Percentiles rank a stretch among this genome's conserved stretches.
Evolutionary conservation across 129 eudicot species (phyloP).

Genomic region (Cynara cardunculus): DNA sequence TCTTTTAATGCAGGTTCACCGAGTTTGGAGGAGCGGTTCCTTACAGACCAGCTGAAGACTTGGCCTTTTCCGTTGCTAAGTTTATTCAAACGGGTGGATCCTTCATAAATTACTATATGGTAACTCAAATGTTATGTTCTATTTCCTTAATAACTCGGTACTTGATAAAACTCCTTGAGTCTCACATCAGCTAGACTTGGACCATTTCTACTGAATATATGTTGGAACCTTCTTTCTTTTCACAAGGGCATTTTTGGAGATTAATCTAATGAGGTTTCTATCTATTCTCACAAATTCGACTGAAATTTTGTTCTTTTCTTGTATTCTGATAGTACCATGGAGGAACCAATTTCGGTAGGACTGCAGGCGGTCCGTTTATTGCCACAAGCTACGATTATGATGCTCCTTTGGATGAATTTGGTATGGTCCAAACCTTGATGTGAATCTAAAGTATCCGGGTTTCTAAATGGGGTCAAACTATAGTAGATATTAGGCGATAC

Average conservation of each 20-base stretch:
- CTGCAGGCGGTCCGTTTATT: constrained; percentile 98
- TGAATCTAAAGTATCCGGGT: not conserved
- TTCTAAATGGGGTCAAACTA: not conserved
- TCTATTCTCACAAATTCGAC: not conserved
- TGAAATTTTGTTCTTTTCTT: not conserved
- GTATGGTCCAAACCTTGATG: constrained; percentile 34
- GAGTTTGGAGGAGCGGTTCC: constrained; percentile 96
- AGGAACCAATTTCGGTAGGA: constrained; percentile 96
- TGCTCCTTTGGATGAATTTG: constrained; percentile 98
- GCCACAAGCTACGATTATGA: constrained; percentile 98
- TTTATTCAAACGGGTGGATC: constrained; percentile 97
- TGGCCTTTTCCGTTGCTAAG: constrained; percentile 85
- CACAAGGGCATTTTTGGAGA: not conserved
- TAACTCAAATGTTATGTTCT: constrained; percentile 16
- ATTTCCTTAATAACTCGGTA: not conserved
- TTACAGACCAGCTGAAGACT: constrained; percentile 95
- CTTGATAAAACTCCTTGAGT: not conserved
- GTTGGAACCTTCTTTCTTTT: not conserved
- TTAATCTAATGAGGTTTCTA: not conserved
- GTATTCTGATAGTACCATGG: constrained; percentile 68
- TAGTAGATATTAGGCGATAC: too few relatives aligned
- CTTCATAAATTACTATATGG: constrained; percentile 89
- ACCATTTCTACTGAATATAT: not conserved
- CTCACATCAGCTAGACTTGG: not conserved
- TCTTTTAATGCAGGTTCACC: constrained; percentile 55